Percentiles rank a stretch among this genome's conserved stretches.
phyloP scores from a whole-genome alignment of 768 basidiomycete genomes.

The Xerocomus brunneocitrinus region DNA sequence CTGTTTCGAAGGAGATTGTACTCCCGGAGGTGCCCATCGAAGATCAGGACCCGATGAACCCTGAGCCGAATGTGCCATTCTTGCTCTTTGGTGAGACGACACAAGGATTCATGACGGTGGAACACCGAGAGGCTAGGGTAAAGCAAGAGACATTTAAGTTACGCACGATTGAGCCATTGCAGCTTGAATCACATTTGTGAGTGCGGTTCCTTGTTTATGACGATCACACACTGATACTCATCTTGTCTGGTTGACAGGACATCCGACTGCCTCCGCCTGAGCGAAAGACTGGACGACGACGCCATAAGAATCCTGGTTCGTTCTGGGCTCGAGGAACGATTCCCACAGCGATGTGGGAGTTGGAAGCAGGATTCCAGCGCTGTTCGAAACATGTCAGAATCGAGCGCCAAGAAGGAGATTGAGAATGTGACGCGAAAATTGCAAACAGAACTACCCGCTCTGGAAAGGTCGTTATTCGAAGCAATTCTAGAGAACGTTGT shows the following conservation, averaged over 20 bases:
- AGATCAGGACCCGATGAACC: conserved; percentile 3
- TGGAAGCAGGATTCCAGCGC: conserved; percentile 21
- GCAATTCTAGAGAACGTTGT: conserved; percentile 21
- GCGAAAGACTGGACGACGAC: conserved; percentile 20
- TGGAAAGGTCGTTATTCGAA: conserved; percentile 21
- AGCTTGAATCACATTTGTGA: conserved; percentile 21
- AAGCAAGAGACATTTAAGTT: not conserved
- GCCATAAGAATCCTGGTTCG: conserved; percentile 25
- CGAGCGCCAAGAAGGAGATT: not conserved
- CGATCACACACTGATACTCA: not conserved
- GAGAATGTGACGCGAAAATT: not conserved
- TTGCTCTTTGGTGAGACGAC: conserved; percentile 38
- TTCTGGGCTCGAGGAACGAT: conserved; percentile 29
- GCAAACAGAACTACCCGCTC: not conserved
- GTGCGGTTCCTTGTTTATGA: not conserved
- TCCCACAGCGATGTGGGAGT: conserved; percentile 11
- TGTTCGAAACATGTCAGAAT: not conserved
- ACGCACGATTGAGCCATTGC: not conserved
- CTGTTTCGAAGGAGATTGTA: conserved; percentile 9
- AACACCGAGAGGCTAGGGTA: conserved; percentile 16
- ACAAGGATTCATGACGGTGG: conserved; percentile 38
- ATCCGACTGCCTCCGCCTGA: conserved; percentile 22
- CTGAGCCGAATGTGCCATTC: conserved; percentile 16
- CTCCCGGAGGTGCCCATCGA: conserved; percentile 8
- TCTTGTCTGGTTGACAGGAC: conserved; percentile 8